Conservation (phyloP, 495 filamentous ascomycete species). For the Hypomontagnella submonticulosa region DNA sequence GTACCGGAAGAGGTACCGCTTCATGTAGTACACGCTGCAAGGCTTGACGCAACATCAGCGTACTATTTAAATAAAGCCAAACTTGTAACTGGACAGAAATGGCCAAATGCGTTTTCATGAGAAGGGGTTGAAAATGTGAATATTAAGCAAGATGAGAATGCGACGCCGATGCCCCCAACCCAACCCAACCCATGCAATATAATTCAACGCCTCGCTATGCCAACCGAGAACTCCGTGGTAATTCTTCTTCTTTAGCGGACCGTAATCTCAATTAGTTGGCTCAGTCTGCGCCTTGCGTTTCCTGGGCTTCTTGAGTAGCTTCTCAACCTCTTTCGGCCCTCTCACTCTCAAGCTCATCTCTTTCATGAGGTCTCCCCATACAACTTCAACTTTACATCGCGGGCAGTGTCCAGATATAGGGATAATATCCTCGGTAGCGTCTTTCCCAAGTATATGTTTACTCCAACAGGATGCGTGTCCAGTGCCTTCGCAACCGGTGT, state of each 20-base stretch:
- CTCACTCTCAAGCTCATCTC: constrained; percentile 79
- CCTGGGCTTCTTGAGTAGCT: constrained; percentile 68
- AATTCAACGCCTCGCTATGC: constrained; percentile 20
- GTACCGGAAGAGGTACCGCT: constrained; percentile 2
- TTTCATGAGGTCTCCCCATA: constrained; percentile 83
- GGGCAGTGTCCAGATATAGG: constrained; percentile 81
- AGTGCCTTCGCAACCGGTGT: constrained; percentile 69
- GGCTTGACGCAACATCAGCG: not conserved
- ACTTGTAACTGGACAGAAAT: too few relatives aligned
- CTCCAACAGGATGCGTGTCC: constrained; percentile 85
- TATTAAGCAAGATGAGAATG: not conserved
- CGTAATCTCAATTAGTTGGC: constrained; percentile 1
- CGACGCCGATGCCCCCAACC: not conserved
- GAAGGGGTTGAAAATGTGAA: too few relatives aligned
- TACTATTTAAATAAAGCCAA: too few relatives aligned
- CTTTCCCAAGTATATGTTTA: constrained; percentile 64
- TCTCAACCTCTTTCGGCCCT: constrained; percentile 71
- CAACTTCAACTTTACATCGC: constrained; percentile 67
- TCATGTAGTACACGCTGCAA: constrained; percentile 20
- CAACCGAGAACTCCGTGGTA: not conserved
- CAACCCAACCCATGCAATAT: not conserved
- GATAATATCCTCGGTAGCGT: constrained; percentile 63
- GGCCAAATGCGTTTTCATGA: too few relatives aligned
- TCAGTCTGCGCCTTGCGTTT: constrained; percentile 40
- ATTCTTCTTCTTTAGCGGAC: not conserved